phyloP scores from a whole-genome alignment of 2,329 filamentous ascomycete species.

The Xylariales sp. region DNA sequence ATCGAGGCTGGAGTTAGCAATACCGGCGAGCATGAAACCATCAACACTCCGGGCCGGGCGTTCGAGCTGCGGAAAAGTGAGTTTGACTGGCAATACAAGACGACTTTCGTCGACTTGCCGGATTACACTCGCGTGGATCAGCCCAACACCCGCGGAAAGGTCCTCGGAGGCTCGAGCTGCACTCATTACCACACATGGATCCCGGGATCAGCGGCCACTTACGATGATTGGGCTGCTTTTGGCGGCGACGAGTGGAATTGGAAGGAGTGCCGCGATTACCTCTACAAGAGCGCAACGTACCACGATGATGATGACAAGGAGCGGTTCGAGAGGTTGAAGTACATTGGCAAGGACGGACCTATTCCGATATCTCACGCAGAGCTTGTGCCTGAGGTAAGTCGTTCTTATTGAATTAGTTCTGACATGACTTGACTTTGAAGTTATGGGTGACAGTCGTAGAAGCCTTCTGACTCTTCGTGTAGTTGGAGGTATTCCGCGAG shows the following conservation, averaged over 20 bases:
- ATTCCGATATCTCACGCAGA: constrained; percentile 35
- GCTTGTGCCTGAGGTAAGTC: constrained; percentile 47
- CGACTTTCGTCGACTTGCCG: constrained; percentile 52
- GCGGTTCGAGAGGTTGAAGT: constrained; percentile 39
- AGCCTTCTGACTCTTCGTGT: too few species aligned
- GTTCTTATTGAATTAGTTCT: too few species aligned
- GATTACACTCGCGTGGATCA: constrained; percentile 60
- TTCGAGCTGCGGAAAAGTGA: constrained; percentile 50
- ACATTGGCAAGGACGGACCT: constrained; percentile 23
- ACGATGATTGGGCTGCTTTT: constrained; percentile 66
- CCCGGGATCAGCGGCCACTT: constrained; percentile 52
- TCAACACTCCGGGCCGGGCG: constrained; percentile 47
- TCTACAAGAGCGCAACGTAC: constrained; percentile 53
- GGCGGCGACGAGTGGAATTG: constrained; percentile 65
- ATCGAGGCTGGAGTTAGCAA: constrained; percentile 46
- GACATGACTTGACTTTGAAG: too few species aligned
- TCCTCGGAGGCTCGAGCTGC: constrained; percentile 52
- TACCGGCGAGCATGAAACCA: constrained; percentile 43
- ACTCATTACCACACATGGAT: constrained; percentile 64
- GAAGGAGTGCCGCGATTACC: constrained; percentile 44
- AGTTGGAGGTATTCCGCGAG: constrained; percentile 46
- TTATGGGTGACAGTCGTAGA: too few species aligned
- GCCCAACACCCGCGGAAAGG: constrained; percentile 57
- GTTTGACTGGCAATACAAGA: constrained; percentile 59
- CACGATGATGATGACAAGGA: constrained; percentile 50